These are phyloP conservation scores for Purpureocillium takamizusanense DNA, from an alignment of 2,329 filamentous ascomycete species.

Conservation along the genomic window DNA sequence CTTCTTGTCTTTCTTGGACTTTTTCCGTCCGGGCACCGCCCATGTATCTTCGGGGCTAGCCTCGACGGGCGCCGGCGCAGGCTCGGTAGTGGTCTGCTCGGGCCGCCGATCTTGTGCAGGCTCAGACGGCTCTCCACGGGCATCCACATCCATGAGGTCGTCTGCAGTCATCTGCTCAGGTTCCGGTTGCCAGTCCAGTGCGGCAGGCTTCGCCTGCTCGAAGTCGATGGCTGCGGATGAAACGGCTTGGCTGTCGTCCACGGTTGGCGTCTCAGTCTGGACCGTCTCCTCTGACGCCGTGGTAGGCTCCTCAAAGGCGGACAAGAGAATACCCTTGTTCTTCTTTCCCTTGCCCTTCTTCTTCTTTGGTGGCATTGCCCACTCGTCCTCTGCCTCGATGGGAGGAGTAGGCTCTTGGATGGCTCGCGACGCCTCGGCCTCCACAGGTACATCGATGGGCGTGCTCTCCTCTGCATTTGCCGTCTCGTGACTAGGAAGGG, in stretches of 20 bases:
- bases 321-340: conserved; percentile 15
- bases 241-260: no score
- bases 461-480: no score
- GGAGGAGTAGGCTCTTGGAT: background rate
- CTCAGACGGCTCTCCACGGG: background rate
- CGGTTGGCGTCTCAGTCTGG: background rate
- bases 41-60: conserved; percentile 9
- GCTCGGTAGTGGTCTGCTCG: background rate
- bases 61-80: conserved; percentile 5
- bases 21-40: conserved; percentile 11
- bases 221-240: background rate
- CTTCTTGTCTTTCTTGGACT: conserved; percentile 30
- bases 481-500: no score
- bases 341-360: conserved; percentile 28
- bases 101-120: background rate
- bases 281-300: background rate
- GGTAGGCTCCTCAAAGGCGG: background rate
- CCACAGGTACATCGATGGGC: no score
- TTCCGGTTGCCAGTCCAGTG: background rate
- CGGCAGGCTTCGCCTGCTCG: background rate
- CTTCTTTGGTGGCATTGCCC: conserved; percentile 13
- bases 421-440: background rate
- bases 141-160: background rate
- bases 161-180: background rate
- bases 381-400: conserved; percentile 5